These are phyloP conservation scores for Aschersonia sp. DNA, from an alignment of 2,329 filamentous ascomycete genomes.

Conservation along the genomic window DNA sequence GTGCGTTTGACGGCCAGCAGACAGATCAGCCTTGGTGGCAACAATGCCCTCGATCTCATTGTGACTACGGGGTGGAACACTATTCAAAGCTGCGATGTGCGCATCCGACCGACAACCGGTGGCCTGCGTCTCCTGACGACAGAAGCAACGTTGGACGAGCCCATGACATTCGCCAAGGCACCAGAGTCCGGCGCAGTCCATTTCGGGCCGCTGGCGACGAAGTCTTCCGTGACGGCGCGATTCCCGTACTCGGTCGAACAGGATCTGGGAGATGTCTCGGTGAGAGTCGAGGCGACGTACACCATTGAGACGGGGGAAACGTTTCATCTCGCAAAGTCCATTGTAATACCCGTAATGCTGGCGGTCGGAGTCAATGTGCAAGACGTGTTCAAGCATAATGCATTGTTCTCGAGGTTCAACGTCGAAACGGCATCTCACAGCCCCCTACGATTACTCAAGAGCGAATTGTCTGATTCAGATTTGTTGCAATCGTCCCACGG, in stretches of 20 bases:
- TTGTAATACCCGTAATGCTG: slow-evolving; percentile 58
- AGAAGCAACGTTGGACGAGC: slow-evolving; percentile 34
- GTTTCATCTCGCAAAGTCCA: slow-evolving; percentile 25
- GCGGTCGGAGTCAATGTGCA: slow-evolving; percentile 93
- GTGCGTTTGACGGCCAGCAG: slow-evolving; percentile 52
- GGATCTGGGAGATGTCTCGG: slow-evolving; percentile 53
- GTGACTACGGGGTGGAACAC: slow-evolving; percentile 64
- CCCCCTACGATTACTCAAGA: slow-evolving; percentile 60
- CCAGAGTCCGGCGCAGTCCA: slow-evolving; percentile 38
- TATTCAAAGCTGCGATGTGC: slow-evolving; percentile 42
- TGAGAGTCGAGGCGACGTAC: slow-evolving; percentile 67
- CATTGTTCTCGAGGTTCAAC: slow-evolving; percentile 79
- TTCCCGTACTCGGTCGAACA: slow-evolving; percentile 79
- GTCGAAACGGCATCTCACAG: slow-evolving; percentile 66
- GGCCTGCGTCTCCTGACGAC: slow-evolving; percentile 49
- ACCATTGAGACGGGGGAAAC: slow-evolving; percentile 45
- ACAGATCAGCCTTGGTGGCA: slow-evolving; percentile 65
- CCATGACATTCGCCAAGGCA: slow-evolving; percentile 30
- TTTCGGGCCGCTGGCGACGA: slow-evolving; percentile 30
- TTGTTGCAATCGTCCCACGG: slow-evolving; percentile 52
- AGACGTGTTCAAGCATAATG: slow-evolving; percentile 76
- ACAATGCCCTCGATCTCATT: slow-evolving; percentile 62
- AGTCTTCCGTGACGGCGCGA: slow-evolving; percentile 39
- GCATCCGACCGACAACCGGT: slow-evolving; percentile 49
- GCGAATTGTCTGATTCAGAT: slow-evolving; percentile 56